Evolutionary conservation across 495 filamentous ascomycete species (phyloP), one percentile per base, ranked within the genome.

Genomic region (Beverwykella pulmonaria): DNA sequence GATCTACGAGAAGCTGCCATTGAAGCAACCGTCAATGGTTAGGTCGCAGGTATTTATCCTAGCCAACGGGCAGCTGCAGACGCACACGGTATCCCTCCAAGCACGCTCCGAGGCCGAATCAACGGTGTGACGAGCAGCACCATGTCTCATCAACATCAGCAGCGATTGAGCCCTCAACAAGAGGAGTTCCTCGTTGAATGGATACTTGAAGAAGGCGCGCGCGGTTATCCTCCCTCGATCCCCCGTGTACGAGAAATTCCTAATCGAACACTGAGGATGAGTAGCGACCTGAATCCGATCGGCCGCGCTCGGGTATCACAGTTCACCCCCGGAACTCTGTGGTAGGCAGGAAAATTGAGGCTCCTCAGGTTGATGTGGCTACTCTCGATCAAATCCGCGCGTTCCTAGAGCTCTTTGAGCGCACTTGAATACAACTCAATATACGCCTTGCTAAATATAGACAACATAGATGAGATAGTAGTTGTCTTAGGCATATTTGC

Each of bases 181-280:
- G 61, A 64, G 19, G 50, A 41, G 12, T 64, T 64, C 41, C 39
- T 64, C 1, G 61, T 57, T 26, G 61, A 64, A 6, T 64, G 39
- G 61, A 64, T 63, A 7, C 46, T 63, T 41, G 29, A 63, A n/a
- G 47, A 63, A 46, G 59, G 41, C 12, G 48, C 44, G 15, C 47
- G 47, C 32, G 59, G 48, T n/a, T 63, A 39, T 20, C 59, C 59
- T 63, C 25, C 47, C 39, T 41, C 17, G 14, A 19, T 41, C 47
- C 26, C 47, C 30, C 59, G 48, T n/a, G 47, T 27, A 32, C 47
- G 47, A 39, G 47, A 63, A 27, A 63, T 63, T 22, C 47, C 59
- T 17, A 54, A 39, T 39, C 30, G 29, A 63, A 63, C 53, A 22
- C 32, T 63, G 25, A 7, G 19, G 2, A 44, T 44, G 23, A 53